Evolutionary conservation across 1,284 basidiomycete species (phyloP).

Genomic region (Anthracocystis setariae): DNA sequence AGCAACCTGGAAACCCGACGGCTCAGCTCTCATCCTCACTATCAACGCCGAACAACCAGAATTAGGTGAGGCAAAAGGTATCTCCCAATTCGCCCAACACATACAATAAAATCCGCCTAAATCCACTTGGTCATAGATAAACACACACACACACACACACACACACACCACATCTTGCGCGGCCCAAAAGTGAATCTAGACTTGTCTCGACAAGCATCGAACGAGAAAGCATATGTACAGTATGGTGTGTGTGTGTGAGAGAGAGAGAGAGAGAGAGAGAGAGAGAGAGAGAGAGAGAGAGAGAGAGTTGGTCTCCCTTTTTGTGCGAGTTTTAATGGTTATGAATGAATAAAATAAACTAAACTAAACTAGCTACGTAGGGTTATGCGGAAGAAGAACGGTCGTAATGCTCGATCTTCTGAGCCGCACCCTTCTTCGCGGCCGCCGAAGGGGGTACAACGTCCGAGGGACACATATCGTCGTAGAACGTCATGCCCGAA

Average conservation of each 20-base stretch:
- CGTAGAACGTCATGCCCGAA: conserved; percentile 59
- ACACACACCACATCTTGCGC: no score
- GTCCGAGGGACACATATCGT: conserved; percentile 54
- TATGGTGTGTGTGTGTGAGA: no score
- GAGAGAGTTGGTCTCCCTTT: conserved; percentile 4
- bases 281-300: no score
- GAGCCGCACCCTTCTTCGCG: conserved; percentile 44
- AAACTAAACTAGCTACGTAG: no score
- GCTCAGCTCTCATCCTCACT: conserved; percentile 46
- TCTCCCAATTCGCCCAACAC: conserved; percentile 33
- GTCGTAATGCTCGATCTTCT: conserved; percentile 50
- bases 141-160: no score
- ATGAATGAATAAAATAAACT: no score
- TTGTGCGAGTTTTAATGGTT: no score
- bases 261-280: no score
- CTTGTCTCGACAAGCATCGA: no score
- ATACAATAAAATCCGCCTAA: conserved; percentile 32
- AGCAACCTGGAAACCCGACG: conserved; percentile 59
- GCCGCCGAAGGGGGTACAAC: conserved; percentile 36
- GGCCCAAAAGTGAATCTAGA: no score
- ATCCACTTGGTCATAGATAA: no score
- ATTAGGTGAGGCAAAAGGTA: conserved; percentile 41
- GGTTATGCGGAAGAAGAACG: conserved; percentile 37
- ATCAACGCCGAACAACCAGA: conserved; percentile 56
- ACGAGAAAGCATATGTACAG: no score